Conservation (phyloP, 2,329 filamentous ascomycete species). For the Botrytis sinoallii region DNA sequence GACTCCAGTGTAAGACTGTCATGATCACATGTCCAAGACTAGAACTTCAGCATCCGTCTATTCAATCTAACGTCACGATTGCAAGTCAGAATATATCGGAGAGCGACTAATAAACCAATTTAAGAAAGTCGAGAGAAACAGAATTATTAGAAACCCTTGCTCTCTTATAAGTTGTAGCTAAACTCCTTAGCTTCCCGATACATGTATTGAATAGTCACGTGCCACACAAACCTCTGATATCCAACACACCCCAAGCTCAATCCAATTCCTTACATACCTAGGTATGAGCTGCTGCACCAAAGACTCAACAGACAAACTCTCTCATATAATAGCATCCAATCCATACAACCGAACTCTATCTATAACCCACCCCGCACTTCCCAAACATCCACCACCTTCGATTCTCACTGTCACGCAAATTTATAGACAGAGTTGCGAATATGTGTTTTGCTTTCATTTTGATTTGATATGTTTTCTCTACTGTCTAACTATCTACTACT, state of each 20-base stretch:
- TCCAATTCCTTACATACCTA: too few species aligned
- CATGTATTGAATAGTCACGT: neutral
- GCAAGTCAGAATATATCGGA: neutral
- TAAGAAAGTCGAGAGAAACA: neutral
- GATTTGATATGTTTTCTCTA: neutral
- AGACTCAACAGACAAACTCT: too few species aligned
- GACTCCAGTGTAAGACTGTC: neutral
- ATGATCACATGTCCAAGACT: neutral
- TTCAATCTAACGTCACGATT: neutral
- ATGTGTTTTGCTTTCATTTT: neutral
- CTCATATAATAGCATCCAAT: too few species aligned
- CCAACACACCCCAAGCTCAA: too few species aligned
- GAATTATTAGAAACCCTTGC: too few species aligned
- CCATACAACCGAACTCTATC: too few species aligned
- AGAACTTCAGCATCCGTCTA: neutral
- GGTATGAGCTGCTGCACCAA: too few species aligned
- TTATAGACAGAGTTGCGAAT: neutral
- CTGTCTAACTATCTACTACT: neutral
- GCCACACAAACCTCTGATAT: rapidly evolving
- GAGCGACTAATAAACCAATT: neutral
- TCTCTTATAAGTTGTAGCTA: neutral
- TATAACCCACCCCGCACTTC: too few species aligned
- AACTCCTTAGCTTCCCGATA: neutral
- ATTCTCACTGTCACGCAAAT: too few species aligned
- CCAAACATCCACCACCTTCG: too few species aligned